Conservation (phyloP, 495 filamentous ascomycete genomes). For the Stereocaulon alpinum region DNA sequence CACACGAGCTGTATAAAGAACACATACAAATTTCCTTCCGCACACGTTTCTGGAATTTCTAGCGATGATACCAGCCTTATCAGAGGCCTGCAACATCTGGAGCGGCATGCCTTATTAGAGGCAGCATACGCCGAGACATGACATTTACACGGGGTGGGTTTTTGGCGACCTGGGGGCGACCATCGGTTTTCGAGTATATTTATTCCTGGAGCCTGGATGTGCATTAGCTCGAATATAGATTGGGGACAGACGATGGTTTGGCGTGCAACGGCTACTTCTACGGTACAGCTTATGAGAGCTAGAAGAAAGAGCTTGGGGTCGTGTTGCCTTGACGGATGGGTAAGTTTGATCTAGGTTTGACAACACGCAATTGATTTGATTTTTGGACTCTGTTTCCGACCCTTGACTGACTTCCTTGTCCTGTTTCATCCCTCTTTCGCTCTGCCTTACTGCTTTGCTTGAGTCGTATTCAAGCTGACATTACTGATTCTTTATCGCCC, state of each 20-base stretch:
- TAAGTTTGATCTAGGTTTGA: constrained; percentile 5
- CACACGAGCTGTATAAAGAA: constrained; percentile 10
- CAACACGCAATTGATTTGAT: constrained; percentile 9
- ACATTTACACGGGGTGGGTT: constrained; percentile 6
- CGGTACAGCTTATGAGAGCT: background rate
- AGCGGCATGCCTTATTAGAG: constrained; percentile 3
- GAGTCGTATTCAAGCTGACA: too few relatives aligned
- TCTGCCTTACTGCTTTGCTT: background rate
- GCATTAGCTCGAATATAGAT: background rate
- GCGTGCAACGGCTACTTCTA: background rate
- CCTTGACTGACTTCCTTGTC: background rate
- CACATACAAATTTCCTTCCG: background rate
- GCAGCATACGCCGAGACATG: constrained; percentile 5
- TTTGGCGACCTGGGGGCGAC: background rate
- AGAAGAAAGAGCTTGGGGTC: background rate
- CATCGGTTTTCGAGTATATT: background rate
- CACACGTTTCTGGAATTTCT: constrained; percentile 5
- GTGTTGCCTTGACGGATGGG: background rate
- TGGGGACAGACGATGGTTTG: background rate
- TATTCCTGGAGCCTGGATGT: background rate
- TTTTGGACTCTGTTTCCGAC: background rate
- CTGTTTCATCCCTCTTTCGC: background rate
- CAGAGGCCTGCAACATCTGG: constrained; percentile 15
- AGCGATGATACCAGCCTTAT: constrained; percentile 24
- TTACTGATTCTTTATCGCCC: background rate